Conservation (phyloP, 768 basidiomycete species). For the Botryobasidium botryosum region DNA sequence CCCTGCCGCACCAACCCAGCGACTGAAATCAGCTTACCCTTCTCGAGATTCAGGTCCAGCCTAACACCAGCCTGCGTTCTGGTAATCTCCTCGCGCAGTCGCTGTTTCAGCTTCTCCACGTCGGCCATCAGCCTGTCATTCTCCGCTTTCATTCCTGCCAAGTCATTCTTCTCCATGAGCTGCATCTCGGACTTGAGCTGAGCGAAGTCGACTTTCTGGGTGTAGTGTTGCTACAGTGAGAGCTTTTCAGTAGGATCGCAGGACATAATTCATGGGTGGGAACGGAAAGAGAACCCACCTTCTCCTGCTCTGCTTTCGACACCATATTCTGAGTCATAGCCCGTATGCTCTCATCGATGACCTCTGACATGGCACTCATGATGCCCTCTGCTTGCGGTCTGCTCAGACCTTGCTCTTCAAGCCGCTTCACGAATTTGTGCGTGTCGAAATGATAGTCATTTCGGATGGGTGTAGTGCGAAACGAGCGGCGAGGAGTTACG, state of each 20-base stretch:
- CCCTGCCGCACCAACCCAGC: neutral
- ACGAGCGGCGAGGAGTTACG: neutral
- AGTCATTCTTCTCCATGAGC: conserved; percentile 91
- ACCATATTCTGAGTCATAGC: conserved; percentile 97
- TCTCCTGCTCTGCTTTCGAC: conserved; percentile 89
- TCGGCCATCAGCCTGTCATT: conserved; percentile 86
- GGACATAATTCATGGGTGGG: neutral
- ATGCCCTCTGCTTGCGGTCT: conserved; percentile 90
- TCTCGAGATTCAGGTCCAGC: conserved; percentile 90
- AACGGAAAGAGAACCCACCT: conserved; percentile 32
- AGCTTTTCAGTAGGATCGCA: neutral
- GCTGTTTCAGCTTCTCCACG: conserved; percentile 88
- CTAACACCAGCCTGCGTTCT: conserved; percentile 87
- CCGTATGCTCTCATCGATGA: conserved; percentile 90
- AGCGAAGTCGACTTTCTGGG: conserved; percentile 92
- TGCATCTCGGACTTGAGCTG: conserved; percentile 93
- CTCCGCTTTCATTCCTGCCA: conserved; percentile 88
- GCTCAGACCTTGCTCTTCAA: conserved; percentile 78
- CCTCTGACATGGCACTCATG: conserved; percentile 92
- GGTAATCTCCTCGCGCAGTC: conserved; percentile 78
- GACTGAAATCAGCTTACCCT: conserved; percentile 22
- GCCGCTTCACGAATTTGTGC: conserved; percentile 80
- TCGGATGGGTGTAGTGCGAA: neutral
- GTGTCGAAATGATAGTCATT: conserved; percentile 64
- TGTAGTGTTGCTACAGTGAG: conserved; percentile 58